Base-by-base conservation (phyloP, 139 green algal genomes). In the Axilococcus clingmanii region DNA sequence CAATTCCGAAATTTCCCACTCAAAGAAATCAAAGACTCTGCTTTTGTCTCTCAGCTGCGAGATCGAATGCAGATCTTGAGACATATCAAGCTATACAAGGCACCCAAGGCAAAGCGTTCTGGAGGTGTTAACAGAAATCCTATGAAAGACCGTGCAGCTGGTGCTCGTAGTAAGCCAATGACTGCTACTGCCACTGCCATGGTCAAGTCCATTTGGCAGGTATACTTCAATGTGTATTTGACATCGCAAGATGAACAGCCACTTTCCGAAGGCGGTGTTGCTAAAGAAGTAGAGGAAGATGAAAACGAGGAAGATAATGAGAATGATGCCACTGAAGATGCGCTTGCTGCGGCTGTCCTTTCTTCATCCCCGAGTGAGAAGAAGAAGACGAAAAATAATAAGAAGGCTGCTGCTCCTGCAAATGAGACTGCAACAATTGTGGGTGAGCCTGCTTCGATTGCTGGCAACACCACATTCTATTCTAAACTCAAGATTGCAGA, bases 131-230 rank as follows among this genome's bases (percentile, higher is more conserved):
- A 86, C 59, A 54, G 67, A 40, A 87, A 87, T 59, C 78, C 78
- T 36, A 87, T 85, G 77, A 78, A 77, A 59, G 78, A 88, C 41
- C 68, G 76, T 12, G 57, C 61, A 7, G 54, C 58, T 3, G 35
- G 57, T 44, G 22, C 17, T 19, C 63, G 71, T 3, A 30, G 57
- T 27, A 87, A 85, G 48, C 79, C 89, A 37, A 96, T 97, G 89
- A 80, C 83, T 7, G 89, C 89, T 25, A 96, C 88, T 7, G 82
- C 87, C 56, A 97, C 89, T n/a, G 59, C 38, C 37, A 86, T 97
- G 76, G 83, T 97, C 28, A 79, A 87, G 60, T 35, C 52, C 25
- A 72, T 94, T 33, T 94, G 85, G 85, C 58, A 72, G 41, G 56
- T 66, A 27, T 95, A 91, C 74, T 93, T 91, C 48, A 55, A 29